Percentiles rank a stretch among this genome's conserved stretches.
phyloP scores from a whole-genome alignment of 441 rosid genomes.

The Manihot esculenta region DNA sequence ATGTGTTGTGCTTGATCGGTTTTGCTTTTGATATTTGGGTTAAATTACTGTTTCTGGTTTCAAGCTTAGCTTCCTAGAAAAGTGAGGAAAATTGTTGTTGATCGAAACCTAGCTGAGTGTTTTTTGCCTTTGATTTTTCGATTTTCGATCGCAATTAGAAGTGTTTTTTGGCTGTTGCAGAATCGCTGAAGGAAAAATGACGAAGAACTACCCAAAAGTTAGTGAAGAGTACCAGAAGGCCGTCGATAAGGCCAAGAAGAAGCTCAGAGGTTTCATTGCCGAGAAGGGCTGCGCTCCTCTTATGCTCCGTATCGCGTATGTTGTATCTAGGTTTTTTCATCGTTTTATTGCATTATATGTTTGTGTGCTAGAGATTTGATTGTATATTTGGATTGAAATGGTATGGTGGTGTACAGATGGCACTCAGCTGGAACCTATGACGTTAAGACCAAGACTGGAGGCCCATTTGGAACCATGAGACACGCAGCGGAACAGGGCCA shows the following conservation, averaged over 20 bases:
- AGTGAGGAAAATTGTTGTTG: not conserved
- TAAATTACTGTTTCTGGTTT: not conserved
- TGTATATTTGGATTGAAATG: not conserved
- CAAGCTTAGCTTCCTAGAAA: not conserved
- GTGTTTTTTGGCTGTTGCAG: not conserved
- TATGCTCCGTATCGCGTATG: slow-evolving; percentile 93
- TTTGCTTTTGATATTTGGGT: not conserved
- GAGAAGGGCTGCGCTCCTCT: slow-evolving; percentile 94
- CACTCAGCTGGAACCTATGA: slow-evolving; percentile 97
- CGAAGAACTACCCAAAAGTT: slow-evolving; percentile 78
- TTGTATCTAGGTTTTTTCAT: not conserved
- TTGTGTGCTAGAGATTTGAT: not conserved
- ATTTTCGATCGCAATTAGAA: not conserved
- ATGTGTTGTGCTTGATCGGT: not conserved
- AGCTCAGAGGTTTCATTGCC: slow-evolving; percentile 84
- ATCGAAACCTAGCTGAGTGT: not conserved
- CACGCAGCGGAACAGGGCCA: slow-evolving; percentile 63
- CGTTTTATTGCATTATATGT: not conserved
- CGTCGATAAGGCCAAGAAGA: slow-evolving; percentile 73
- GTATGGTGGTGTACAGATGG: slow-evolving; percentile 53
- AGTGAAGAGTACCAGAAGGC: slow-evolving; percentile 77
- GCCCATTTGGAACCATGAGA: slow-evolving; percentile 93
- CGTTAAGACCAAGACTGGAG: slow-evolving; percentile 72
- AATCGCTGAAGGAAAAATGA: slow-evolving; percentile 36
- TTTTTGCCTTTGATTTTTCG: too few relatives aligned